phyloP scores from a whole-genome alignment of 345 rosid genomes.

The Arabis hirsuta region DNA sequence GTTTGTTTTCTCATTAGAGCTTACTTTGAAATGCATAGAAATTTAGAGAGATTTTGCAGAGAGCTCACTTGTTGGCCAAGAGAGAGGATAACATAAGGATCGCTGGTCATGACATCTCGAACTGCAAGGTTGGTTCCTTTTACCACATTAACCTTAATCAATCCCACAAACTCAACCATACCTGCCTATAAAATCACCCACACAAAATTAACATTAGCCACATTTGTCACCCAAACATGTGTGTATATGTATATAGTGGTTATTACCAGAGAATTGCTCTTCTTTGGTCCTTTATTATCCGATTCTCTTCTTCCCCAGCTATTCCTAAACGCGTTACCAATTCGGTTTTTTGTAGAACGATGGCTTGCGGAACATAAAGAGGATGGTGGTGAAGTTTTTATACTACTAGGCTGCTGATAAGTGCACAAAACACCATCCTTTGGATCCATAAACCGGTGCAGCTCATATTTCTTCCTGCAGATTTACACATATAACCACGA shows the following conservation, averaged over 20 bases:
- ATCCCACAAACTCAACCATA: constrained; percentile 96
- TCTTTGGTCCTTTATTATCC: constrained; percentile 64
- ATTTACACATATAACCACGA: constrained; percentile 28
- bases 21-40: constrained; percentile 9
- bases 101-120: constrained; percentile 87
- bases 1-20: constrained; percentile 2
- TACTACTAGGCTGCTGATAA: constrained; percentile 42
- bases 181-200: constrained; percentile 67
- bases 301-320: constrained; percentile 88
- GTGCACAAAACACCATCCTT: constrained; percentile 52
- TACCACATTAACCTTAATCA: constrained; percentile 92
- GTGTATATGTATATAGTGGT: neutral
- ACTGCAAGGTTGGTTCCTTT: constrained; percentile 93
- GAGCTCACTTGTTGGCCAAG: constrained; percentile 87
- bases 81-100: constrained; percentile 88
- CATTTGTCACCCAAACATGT: constrained; percentile 11
- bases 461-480: constrained; percentile 82
- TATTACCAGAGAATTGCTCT: constrained; percentile 72
- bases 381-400: constrained; percentile 40
- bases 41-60: constrained; percentile 9
- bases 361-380: constrained; percentile 43
- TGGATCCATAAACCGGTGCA: constrained; percentile 59
- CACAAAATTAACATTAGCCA: constrained; percentile 10
- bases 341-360: constrained; percentile 58
- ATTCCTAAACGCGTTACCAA: constrained; percentile 81